Evolutionary conservation across 805 yeast genomes (phyloP), one percentile per base, ranked within the genome.

Genomic region (Yarrowia keelungensis): DNA sequence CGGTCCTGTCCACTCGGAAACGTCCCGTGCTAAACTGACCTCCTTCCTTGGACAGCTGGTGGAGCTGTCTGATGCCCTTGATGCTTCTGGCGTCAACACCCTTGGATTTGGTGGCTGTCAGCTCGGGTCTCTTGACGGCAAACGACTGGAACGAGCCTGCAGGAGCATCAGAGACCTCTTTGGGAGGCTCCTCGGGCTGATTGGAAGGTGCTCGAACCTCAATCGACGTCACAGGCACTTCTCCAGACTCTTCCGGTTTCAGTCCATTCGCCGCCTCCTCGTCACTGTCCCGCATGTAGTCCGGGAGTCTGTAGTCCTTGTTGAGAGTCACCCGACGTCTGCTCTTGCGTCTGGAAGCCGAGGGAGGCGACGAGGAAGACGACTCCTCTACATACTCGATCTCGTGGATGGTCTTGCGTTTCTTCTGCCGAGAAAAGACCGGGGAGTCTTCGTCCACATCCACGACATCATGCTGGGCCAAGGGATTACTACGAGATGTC

Each of bases 61-160:
- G 64, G 26, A 56, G n/a, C 49, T 56, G 64, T 1, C 64, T 39
- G 22, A 56, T 56, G 12, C 64, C 64, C 64, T 56, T 56, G 64
- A 56, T 56, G 38, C 32, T 26, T 9, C 64, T 22, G 2, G 15
- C 10, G 7, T 16, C 39, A 1, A 41, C 47, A 4, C 8, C 47
- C 7, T 5, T 26, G 32, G 32, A 5, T n/a, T 26, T 42, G n/a
- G 26, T 7, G 11, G 58, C 3, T 16, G 39, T 9, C 39, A 4
- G 10, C 39, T 38, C 38, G 3, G 53, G 53, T 26, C 16, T 38
- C 11, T 49, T 14, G 19, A 49, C 15, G 22, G 53, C 10, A n/a
- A 56, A 56, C 5, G 64, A 56, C 3, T n/a, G 9, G 38, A 56
- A 56, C n/a, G 64, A 26, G 5, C 64, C 64, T 0, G 64, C 16